These are phyloP conservation scores for Termitomyces sp. DNA, from an alignment of 768 basidiomycete species.

Conservation along the genomic window DNA sequence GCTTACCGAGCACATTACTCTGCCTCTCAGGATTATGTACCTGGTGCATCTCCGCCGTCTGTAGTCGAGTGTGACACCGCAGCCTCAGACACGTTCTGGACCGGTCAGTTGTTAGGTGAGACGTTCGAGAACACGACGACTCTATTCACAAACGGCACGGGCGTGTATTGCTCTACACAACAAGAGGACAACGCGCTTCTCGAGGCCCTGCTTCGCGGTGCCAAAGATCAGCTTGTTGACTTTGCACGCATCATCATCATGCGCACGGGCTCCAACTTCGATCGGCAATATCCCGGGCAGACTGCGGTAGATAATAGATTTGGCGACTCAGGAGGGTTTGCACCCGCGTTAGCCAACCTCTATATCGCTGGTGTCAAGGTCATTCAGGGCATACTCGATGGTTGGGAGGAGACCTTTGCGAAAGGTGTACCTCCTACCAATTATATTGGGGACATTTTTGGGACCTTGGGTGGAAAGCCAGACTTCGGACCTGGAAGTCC, in stretches of 20 bases:
- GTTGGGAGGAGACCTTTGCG: no score
- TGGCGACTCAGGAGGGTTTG: conserved; percentile 1
- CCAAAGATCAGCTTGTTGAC: not conserved
- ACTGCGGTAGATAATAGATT: conserved; percentile 2
- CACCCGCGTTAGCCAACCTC: no score
- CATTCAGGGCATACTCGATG: no score
- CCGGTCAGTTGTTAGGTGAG: not conserved
- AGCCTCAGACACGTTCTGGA: conserved; percentile 5
- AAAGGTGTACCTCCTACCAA: no score
- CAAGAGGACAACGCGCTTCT: conserved; percentile 8
- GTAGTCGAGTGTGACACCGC: conserved; percentile 8
- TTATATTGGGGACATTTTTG: no score
- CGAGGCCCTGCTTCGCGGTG: conserved; percentile 4
- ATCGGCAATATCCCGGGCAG: conserved; percentile 2
- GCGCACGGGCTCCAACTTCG: conserved; percentile 7
- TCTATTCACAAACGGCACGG: conserved; percentile 8
- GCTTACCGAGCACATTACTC: no score
- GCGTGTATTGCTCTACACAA: conserved; percentile 4
- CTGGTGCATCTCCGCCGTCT: conserved; percentile 3
- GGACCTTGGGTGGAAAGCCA: no score
- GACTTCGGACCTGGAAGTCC: no score
- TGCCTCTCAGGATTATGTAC: no score
- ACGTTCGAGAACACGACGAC: conserved; percentile 4
- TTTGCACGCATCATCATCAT: conserved; percentile 6
- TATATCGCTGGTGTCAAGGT: no score